Conservation (phyloP, 352 stramenopile species). For the Pythium sp. region DNA sequence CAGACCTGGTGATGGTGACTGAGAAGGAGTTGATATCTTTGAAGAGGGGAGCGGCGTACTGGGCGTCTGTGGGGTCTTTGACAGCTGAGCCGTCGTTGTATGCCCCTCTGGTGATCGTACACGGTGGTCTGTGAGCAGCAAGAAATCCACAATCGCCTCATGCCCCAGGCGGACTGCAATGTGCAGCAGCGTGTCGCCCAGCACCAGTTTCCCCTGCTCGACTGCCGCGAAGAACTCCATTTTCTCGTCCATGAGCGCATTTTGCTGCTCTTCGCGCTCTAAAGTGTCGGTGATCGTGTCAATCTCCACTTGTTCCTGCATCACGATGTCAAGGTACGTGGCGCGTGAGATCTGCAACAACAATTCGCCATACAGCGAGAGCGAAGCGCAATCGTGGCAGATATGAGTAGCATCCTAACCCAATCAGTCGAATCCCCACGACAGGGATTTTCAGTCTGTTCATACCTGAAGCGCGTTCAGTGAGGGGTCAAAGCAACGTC, state of each 20-base stretch:
- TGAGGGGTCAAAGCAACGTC: constrained; percentile 34
- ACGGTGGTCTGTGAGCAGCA: constrained; percentile 53
- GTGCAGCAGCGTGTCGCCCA: constrained; percentile 75
- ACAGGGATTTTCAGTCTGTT: background rate
- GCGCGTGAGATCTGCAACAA: constrained; percentile 53
- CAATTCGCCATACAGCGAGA: background rate
- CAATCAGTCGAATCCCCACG: background rate
- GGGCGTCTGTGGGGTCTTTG: background rate
- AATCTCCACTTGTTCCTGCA: constrained; percentile 52
- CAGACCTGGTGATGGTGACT: background rate
- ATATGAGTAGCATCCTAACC: background rate
- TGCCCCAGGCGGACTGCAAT: constrained; percentile 58
- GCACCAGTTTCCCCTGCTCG: constrained; percentile 47
- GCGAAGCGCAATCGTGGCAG: background rate
- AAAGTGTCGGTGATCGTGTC: constrained; percentile 59
- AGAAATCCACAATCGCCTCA: constrained; percentile 52
- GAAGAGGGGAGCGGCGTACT: background rate
- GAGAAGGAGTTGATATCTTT: background rate
- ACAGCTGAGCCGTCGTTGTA: background rate
- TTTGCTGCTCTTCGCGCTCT: constrained; percentile 41
- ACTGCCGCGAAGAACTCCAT: constrained; percentile 74
- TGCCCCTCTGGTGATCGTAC: background rate
- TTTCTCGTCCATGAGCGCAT: constrained; percentile 65
- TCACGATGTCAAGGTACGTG: constrained; percentile 75
- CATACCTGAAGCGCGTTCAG: constrained; percentile 53